Evolutionary conservation across 345 rosid genomes (phyloP).

Genomic region (Moringa oleifera): DNA sequence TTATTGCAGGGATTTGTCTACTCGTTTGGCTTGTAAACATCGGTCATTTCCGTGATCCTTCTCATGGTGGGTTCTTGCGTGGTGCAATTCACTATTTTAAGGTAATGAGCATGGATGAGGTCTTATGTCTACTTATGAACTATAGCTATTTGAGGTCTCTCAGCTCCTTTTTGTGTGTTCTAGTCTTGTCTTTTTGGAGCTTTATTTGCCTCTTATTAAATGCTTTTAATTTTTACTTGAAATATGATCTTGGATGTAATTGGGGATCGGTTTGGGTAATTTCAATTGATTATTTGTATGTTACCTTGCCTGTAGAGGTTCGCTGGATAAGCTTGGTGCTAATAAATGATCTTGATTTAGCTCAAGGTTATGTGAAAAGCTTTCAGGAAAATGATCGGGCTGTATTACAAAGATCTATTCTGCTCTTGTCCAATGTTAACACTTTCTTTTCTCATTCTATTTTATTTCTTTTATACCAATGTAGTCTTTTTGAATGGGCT

Average conservation of each 20-base stretch:
- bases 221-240: background rate
- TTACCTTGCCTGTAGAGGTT: background rate
- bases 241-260: background rate
- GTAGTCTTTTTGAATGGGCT: too few relatives aligned
- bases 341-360: too few relatives aligned
- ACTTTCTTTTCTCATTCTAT: too few relatives aligned
- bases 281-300: background rate
- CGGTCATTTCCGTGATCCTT: constrained; percentile 93
- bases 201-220: background rate
- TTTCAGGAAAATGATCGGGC: too few relatives aligned
- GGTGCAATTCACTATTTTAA: constrained; percentile 98
- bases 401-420: too few relatives aligned
- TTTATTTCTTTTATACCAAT: too few relatives aligned
- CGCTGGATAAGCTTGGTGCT: background rate
- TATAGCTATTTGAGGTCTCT: background rate
- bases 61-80: constrained; percentile 91
- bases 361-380: too few relatives aligned
- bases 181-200: background rate
- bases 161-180: background rate
- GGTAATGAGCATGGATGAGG: constrained; percentile 31
- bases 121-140: background rate
- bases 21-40: constrained; percentile 98
- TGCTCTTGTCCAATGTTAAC: too few relatives aligned
- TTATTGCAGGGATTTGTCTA: constrained; percentile 95
- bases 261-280: background rate